A percentile compares a stretch with the other conserved stretches of the same genome.
These are phyloP conservation scores for Globisporangium nunn DNA, from an alignment of 352 stramenopile genomes.

Conservation along the genomic window DNA sequence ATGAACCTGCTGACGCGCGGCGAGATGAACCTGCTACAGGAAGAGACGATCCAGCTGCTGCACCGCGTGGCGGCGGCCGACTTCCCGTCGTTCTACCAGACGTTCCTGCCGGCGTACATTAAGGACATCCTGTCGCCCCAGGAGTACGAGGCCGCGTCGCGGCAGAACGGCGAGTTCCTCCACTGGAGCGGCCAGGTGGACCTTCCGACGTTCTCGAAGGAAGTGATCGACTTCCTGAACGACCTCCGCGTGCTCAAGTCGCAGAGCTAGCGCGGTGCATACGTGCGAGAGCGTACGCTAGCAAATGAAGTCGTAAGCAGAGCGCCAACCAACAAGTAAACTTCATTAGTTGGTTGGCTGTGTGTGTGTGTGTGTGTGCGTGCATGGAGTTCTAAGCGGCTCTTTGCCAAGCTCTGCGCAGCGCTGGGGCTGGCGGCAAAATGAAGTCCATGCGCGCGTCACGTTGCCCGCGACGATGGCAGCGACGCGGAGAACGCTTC, in stretches of 20 bases:
- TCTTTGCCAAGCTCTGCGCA: no score
- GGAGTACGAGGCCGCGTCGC: slow-evolving; percentile 41
- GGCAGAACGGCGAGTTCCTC: slow-evolving; percentile 47
- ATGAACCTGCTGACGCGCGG: slow-evolving; percentile 73
- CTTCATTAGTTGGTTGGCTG: background rate
- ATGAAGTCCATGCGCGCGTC: background rate
- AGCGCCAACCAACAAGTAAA: background rate
- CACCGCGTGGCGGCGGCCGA: slow-evolving; percentile 66
- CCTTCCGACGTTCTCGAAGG: slow-evolving; percentile 63
- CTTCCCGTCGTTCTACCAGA: slow-evolving; percentile 70
- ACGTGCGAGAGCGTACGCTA: no score
- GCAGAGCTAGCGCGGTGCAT: slow-evolving; percentile 26
- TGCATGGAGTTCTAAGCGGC: no score
- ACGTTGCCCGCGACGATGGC: no score
- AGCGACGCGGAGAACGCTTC: background rate
- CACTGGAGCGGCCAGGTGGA: slow-evolving; percentile 74
- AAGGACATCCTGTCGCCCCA: slow-evolving; percentile 54
- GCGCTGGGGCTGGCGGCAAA: background rate
- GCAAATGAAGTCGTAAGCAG: no score
- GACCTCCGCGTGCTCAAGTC: slow-evolving; percentile 72
- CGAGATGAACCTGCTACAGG: slow-evolving; percentile 74
- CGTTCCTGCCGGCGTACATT: slow-evolving; percentile 52
- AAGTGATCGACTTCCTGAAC: slow-evolving; percentile 67
- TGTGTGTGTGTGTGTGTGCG: no score
- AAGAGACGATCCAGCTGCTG: slow-evolving; percentile 66